These are phyloP conservation scores for Tolypocladium capitatum DNA, from an alignment of 2,329 filamentous ascomycete species.

Conservation along the genomic window DNA sequence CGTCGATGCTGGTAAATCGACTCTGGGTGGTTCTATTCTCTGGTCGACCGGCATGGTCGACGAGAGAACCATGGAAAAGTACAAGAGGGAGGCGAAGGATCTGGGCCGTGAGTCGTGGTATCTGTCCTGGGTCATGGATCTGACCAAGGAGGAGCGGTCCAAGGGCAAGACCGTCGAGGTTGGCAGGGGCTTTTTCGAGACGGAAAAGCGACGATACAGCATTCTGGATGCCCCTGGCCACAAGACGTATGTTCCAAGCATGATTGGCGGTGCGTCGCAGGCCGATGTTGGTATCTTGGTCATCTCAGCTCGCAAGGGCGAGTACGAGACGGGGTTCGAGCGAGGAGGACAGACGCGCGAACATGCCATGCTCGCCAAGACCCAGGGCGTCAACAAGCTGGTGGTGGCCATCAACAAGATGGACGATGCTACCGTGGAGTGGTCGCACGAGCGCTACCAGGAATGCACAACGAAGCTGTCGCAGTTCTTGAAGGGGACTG, in stretches of 20 bases:
- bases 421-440: constrained; percentile 93
- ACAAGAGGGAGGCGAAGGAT: constrained; percentile 93
- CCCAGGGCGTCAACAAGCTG: constrained; percentile 94
- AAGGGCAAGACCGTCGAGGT: constrained; percentile 99
- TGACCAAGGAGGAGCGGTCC: constrained; percentile 89
- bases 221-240: constrained; percentile 95
- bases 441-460: constrained; percentile 84
- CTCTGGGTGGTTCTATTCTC: constrained; percentile 82
- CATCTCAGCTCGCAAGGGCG: constrained; percentile 91
- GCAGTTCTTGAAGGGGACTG: constrained; percentile 79
- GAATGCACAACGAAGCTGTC: constrained; percentile 85
- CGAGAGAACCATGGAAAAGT: constrained; percentile 95
- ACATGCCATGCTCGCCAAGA: constrained; percentile 96
- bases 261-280: constrained; percentile 92
- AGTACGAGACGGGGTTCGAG: constrained; percentile 98
- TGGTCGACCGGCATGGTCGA: constrained; percentile 98
- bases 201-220: constrained; percentile 88
- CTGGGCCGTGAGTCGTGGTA: constrained; percentile 97
- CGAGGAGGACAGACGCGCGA: constrained; percentile 91
- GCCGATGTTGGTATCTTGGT: constrained; percentile 91
- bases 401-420: constrained; percentile 97
- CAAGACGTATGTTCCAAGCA: constrained; percentile 95
- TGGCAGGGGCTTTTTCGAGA: constrained; percentile 91
- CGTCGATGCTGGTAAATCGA: constrained; percentile 97
- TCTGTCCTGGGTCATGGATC: constrained; percentile 92